These are phyloP conservation scores for Fusarium sp. DNA, from an alignment of 2,329 filamentous ascomycete genomes.

Conservation along the genomic window DNA sequence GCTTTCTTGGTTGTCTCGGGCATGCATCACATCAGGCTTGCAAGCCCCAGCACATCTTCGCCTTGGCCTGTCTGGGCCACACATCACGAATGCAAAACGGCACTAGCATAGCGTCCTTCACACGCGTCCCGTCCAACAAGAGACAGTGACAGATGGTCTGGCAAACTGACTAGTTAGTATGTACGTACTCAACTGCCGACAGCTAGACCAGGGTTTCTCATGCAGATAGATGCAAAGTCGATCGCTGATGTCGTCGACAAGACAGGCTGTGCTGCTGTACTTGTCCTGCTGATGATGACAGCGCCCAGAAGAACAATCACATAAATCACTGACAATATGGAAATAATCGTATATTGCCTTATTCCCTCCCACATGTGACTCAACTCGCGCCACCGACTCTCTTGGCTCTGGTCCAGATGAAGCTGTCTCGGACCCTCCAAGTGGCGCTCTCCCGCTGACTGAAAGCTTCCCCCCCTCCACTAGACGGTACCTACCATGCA, in stretches of 20 bases:
- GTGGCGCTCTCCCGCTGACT: slow-evolving; percentile 37
- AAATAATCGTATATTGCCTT: slow-evolving; percentile 1
- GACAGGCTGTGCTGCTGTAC: slow-evolving; percentile 1
- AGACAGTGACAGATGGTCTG: not conserved
- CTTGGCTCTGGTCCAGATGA: not conserved
- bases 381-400: slow-evolving; percentile 9
- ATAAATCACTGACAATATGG: not conserved
- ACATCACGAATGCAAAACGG: slow-evolving; percentile 14
- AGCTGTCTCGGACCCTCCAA: slow-evolving; percentile 17
- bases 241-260: slow-evolving; percentile 10
- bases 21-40: slow-evolving; percentile 18
- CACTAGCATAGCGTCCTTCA: not conserved
- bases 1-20: not conserved
- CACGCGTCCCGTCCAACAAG: slow-evolving; percentile 2
- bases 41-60: not conserved
- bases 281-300: slow-evolving; percentile 1
- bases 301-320: not conserved
- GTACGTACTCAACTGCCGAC: slow-evolving; percentile 32
- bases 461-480: slow-evolving; percentile 12
- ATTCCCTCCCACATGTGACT: slow-evolving; percentile 41
- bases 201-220: not conserved
- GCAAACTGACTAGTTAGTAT: not conserved
- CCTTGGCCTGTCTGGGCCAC: slow-evolving; percentile 6
- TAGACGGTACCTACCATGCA: too few relatives aligned
- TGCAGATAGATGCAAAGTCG: slow-evolving; percentile 22